Conservation (phyloP, 1,139 yeast species). For the Yamadazyma oceani region DNA sequence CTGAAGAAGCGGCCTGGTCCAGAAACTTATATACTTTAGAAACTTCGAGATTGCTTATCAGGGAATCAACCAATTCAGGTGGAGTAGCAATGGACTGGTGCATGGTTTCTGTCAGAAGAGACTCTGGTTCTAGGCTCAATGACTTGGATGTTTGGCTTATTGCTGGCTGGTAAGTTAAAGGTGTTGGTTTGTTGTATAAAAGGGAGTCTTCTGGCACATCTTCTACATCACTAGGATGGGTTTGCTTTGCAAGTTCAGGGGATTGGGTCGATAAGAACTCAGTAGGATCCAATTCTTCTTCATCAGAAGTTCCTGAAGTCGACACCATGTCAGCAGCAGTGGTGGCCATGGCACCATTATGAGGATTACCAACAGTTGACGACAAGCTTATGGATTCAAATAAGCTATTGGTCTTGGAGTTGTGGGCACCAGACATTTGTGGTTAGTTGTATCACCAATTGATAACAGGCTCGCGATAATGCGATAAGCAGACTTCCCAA, state of each 20-base stretch:
- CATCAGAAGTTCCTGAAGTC: slow-evolving; percentile 21
- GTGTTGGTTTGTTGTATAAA: background rate
- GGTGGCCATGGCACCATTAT: background rate
- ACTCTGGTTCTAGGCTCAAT: slow-evolving; percentile 6
- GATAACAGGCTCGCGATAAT: background rate
- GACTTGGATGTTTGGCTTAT: background rate
- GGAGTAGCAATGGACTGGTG: slow-evolving; percentile 4
- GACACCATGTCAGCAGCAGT: slow-evolving; percentile 14
- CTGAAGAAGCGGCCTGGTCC: slow-evolving; percentile 1
- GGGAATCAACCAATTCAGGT: background rate
- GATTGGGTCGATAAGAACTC: slow-evolving; percentile 28
- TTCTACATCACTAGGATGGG: background rate
- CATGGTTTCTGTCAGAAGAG: slow-evolving; percentile 14
- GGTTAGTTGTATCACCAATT: background rate
- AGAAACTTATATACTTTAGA: background rate
- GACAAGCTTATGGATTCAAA: slow-evolving; percentile 21
- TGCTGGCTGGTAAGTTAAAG: background rate
- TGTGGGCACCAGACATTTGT: background rate
- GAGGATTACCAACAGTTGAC: slow-evolving; percentile 13
- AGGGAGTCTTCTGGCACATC: background rate
- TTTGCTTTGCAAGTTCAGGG: slow-evolving; percentile 8
- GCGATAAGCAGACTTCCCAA: too few species aligned
- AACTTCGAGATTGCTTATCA: background rate
- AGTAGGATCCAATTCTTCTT: slow-evolving; percentile 31
- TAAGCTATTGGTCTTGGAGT: slow-evolving; percentile 3